Conservation (phyloP, 768 basidiomycete genomes). For the Amanita subjunquillea region DNA sequence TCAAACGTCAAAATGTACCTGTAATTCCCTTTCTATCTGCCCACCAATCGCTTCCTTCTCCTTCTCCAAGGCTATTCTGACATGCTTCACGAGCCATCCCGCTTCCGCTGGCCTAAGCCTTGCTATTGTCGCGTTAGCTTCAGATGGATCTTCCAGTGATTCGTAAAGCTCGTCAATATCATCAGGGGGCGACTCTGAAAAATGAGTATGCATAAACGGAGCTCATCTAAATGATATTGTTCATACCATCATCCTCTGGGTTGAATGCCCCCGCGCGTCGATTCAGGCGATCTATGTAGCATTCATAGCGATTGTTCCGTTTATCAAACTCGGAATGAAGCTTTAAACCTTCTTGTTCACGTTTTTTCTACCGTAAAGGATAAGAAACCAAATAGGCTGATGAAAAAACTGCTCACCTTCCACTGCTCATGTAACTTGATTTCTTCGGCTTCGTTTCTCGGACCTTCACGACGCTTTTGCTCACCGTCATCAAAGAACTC, state of each 20-base stretch:
- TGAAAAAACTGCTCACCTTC: slow-evolving; percentile 39
- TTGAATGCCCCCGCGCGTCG: slow-evolving; percentile 38
- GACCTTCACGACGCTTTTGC: slow-evolving; percentile 41
- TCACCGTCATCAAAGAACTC: slow-evolving; percentile 49
- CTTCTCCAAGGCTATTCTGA: slow-evolving; percentile 33
- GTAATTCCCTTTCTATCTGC: slow-evolving; percentile 65
- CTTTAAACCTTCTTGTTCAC: slow-evolving; percentile 47
- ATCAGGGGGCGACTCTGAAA: slow-evolving; percentile 31
- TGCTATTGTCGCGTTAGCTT: slow-evolving; percentile 32
- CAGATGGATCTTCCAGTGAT: slow-evolving; percentile 47
- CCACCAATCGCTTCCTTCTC: slow-evolving; percentile 40
- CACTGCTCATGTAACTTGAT: slow-evolving; percentile 46
- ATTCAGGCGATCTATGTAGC: slow-evolving; percentile 59
- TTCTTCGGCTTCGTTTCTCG: slow-evolving; percentile 67
- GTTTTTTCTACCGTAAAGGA: slow-evolving; percentile 30
- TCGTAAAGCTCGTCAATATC: slow-evolving; percentile 50
- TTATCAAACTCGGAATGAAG: slow-evolving; percentile 50
- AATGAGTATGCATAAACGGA: slow-evolving; percentile 2
- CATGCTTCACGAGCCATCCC: slow-evolving; percentile 51
- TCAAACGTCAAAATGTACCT: slow-evolving; percentile 32
- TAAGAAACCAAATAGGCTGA: neutral
- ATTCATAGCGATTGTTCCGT: slow-evolving; percentile 39
- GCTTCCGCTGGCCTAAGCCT: slow-evolving; percentile 36
- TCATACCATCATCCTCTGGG: slow-evolving; percentile 28
- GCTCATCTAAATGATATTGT: neutral